A percentile compares a stretch with the other conserved stretches of the same genome.
Evolutionary conservation across 257 asterid species (phyloP).

Genomic region (Phtheirospermum japonicum): DNA sequence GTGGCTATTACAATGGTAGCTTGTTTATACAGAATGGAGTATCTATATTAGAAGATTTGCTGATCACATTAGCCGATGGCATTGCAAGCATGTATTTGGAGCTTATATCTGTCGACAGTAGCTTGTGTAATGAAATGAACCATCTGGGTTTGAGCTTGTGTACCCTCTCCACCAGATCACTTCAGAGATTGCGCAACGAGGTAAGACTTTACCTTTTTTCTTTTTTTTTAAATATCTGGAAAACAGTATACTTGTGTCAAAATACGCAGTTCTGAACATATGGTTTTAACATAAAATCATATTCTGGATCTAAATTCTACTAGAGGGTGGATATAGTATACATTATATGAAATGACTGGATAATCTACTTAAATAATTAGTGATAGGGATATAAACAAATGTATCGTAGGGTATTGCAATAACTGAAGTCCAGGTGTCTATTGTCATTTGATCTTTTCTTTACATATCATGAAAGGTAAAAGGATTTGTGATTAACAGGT

Average conservation of each 20-base stretch:
- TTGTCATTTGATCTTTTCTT: too few relatives aligned
- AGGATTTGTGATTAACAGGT: conserved; percentile 53
- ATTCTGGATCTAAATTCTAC: conserved; percentile 8
- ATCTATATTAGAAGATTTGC: conserved; percentile 75
- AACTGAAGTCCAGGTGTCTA: background rate
- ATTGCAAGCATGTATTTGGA: conserved; percentile 91
- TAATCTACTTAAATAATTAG: background rate
- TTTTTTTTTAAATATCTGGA: background rate
- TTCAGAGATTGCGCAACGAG: conserved; percentile 54
- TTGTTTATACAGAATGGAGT: conserved; percentile 75
- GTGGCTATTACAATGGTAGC: conserved; percentile 54
- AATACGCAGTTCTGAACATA: background rate
- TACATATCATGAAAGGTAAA: too few relatives aligned
- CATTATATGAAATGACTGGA: background rate
- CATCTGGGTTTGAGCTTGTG: conserved; percentile 57
- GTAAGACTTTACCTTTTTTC: conserved; percentile 17
- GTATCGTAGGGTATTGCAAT: background rate
- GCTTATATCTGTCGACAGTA: conserved; percentile 91
- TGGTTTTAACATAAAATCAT: background rate
- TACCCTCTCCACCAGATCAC: conserved; percentile 57
- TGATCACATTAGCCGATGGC: conserved; percentile 85
- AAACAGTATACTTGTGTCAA: conserved; percentile 11
- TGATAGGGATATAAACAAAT: background rate
- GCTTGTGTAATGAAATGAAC: conserved; percentile 56
- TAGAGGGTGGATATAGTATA: background rate